Conservation (phyloP, 371 early-diverging fungal genomes). For the Lichtheimia ornata region DNA sequence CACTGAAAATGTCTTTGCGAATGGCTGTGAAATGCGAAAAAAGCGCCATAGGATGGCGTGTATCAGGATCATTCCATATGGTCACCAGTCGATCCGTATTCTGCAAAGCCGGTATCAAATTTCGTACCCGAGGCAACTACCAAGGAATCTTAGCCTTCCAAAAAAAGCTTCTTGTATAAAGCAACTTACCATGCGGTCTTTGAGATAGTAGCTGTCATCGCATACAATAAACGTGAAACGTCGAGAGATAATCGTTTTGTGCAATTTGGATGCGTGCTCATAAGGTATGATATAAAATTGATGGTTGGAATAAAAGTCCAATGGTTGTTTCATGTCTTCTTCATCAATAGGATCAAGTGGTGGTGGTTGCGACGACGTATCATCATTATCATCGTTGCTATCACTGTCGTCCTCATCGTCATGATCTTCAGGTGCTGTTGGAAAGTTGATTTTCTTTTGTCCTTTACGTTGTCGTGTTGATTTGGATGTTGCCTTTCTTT, state of each 20-base stretch:
- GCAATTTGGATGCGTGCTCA: slow-evolving; percentile 28
- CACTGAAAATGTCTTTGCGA: slow-evolving; percentile 38
- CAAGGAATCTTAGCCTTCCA: too few species aligned
- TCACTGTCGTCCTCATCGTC: neutral
- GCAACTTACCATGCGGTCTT: slow-evolving; percentile 34
- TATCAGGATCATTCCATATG: slow-evolving; percentile 58
- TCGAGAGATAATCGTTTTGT: slow-evolving; percentile 37
- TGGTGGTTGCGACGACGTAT: too few species aligned
- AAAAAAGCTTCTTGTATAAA: too few species aligned
- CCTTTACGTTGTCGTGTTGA: neutral
- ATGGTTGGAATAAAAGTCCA: slow-evolving; percentile 14
- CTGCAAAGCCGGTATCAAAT: slow-evolving; percentile 27
- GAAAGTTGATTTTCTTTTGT: neutral
- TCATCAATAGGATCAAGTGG: slow-evolving; percentile 13
- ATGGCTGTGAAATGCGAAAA: slow-evolving; percentile 56
- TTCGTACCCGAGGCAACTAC: neutral
- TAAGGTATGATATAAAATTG: slow-evolving; percentile 45
- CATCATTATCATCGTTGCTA: slow-evolving; percentile 19
- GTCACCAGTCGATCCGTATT: slow-evolving; percentile 29
- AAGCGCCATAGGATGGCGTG: slow-evolving; percentile 59
- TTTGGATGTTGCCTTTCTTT: neutral
- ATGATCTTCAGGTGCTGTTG: neutral
- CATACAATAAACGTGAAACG: slow-evolving; percentile 29
- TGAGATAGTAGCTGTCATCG: slow-evolving; percentile 61
- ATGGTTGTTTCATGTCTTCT: slow-evolving; percentile 50